phyloP scores from a whole-genome alignment of 108 stramenopile genomes.

The Skeletonema tropicum region DNA sequence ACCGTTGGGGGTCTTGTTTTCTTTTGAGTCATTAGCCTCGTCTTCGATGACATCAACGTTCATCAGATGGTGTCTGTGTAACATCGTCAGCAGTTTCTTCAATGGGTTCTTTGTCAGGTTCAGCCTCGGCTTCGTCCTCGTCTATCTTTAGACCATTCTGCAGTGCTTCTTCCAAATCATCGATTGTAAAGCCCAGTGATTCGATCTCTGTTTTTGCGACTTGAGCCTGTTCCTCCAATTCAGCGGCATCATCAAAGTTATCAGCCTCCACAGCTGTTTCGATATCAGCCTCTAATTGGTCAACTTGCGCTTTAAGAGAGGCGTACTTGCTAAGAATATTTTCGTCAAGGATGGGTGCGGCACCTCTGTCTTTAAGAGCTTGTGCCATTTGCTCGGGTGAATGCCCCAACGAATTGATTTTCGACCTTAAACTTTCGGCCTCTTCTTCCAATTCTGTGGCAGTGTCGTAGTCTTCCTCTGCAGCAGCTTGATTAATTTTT shows the following conservation, averaged over 20 bases:
- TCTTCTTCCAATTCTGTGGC: conserved; percentile 30
- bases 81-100: background rate
- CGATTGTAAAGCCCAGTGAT: conserved; percentile 23
- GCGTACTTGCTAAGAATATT: conserved; percentile 24
- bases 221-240: conserved; percentile 32
- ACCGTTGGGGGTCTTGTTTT: background rate
- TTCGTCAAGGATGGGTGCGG: conserved; percentile 6
- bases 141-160: background rate
- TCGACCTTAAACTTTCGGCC: conserved; percentile 9
- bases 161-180: conserved; percentile 24
- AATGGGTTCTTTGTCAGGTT: background rate
- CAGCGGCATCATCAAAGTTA: conserved; percentile 41
- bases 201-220: conserved; percentile 24
- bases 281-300: conserved; percentile 27
- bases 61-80: background rate
- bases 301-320: conserved; percentile 7
- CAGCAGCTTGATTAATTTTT: conserved; percentile 14
- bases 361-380: conserved; percentile 9
- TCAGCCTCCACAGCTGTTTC: conserved; percentile 33
- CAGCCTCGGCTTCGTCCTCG: background rate
- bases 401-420: conserved; percentile 25
- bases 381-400: conserved; percentile 18
- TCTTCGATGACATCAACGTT: conserved; percentile 1
- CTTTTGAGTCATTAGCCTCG: background rate
- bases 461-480: conserved; percentile 25